Conservation (phyloP, 192 early-diverging fungal species). For the Thoreauomyces humboldtii region DNA sequence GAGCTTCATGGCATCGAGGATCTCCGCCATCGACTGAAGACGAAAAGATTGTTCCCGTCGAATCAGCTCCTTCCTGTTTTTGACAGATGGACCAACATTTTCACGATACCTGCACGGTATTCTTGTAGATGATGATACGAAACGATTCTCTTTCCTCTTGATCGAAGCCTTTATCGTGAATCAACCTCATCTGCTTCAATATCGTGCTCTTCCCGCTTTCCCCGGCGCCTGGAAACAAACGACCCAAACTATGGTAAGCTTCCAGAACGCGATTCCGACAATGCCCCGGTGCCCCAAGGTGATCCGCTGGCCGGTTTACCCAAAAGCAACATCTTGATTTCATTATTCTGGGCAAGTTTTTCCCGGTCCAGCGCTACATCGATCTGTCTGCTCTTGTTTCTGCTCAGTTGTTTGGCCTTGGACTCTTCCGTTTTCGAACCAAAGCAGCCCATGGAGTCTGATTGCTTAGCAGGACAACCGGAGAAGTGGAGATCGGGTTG, state of each 20-base stretch:
- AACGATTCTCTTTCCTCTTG: constrained; percentile 86
- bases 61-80: too few species aligned
- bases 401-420: too few species aligned
- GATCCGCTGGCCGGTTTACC: too few species aligned
- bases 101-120: background rate
- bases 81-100: background rate
- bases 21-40: background rate
- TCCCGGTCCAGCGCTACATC: too few species aligned
- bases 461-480: too few species aligned
- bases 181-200: constrained; percentile 45
- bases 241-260: too few species aligned
- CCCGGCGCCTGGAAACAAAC: constrained; percentile 50
- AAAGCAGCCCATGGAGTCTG: too few species aligned
- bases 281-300: too few species aligned
- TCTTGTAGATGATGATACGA: constrained; percentile 31
- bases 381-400: too few species aligned
- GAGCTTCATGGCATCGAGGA: constrained; percentile 59
- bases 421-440: too few species aligned
- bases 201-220: constrained; percentile 49
- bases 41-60: background rate
- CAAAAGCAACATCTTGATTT: constrained; percentile 83
- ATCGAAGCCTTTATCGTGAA: constrained; percentile 76
- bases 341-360: background rate
- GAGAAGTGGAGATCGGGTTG: too few species aligned
- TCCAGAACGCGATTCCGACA: too few species aligned